These are phyloP conservation scores for Macrolepiota dolichaula DNA, from an alignment of 768 basidiomycete species.

Conservation along the genomic window DNA sequence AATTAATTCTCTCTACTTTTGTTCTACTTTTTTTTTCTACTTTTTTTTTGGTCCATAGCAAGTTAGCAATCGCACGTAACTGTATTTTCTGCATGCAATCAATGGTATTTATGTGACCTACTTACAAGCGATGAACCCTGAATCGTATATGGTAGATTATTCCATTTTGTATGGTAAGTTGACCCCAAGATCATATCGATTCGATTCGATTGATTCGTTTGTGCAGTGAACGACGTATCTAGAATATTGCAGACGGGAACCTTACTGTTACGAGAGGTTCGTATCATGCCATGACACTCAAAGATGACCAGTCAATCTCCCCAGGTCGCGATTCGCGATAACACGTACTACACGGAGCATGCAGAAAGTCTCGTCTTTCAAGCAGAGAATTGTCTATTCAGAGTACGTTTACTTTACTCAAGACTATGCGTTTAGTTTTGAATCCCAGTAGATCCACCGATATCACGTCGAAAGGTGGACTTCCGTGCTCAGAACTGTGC, in stretches of 20 bases:
- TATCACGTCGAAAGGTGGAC: background rate
- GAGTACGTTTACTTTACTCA: background rate
- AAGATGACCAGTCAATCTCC: too few relatives aligned
- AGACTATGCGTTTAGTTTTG: background rate
- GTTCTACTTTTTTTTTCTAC: constrained; percentile 2
- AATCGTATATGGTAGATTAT: too few relatives aligned
- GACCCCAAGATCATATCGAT: too few relatives aligned
- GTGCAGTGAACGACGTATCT: too few relatives aligned
- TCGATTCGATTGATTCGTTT: too few relatives aligned
- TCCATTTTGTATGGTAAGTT: too few relatives aligned
- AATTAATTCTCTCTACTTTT: background rate
- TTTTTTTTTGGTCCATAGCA: constrained; percentile 11
- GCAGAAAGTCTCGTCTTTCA: background rate
- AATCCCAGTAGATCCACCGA: constrained; percentile 1
- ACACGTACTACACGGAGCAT: background rate
- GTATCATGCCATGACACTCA: too few relatives aligned
- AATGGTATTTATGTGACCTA: constrained; percentile 5
- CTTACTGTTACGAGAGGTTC: too few relatives aligned
- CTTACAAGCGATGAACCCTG: background rate
- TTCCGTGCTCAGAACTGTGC: background rate
- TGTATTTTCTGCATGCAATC: constrained; percentile 3
- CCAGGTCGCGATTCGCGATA: background rate
- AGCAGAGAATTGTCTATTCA: background rate
- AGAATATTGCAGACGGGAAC: too few relatives aligned
- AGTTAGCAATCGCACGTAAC: constrained; percentile 1